Conservation (phyloP, 2,329 filamentous ascomycete genomes). For the Ceratocystis papillata region DNA sequence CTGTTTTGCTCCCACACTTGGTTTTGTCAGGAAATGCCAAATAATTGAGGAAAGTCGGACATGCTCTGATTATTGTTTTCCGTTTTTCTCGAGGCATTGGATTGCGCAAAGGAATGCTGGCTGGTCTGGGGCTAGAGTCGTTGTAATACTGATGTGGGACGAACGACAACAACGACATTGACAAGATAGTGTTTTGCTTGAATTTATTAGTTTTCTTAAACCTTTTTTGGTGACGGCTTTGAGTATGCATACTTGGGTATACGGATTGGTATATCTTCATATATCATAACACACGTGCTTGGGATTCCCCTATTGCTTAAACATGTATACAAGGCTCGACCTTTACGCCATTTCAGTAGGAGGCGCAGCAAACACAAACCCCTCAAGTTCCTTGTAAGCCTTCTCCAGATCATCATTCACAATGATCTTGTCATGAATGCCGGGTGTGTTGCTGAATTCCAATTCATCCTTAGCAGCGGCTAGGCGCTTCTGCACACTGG, state of each 20-base stretch:
- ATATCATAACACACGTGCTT: background rate
- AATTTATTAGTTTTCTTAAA: background rate
- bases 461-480: slow-evolving; percentile 63
- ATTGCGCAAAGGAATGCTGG: background rate
- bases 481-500: slow-evolving; percentile 57
- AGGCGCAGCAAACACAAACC: slow-evolving; percentile 36
- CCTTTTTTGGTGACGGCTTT: background rate
- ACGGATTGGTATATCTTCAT: slow-evolving; percentile 11
- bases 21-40: background rate
- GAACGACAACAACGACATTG: background rate
- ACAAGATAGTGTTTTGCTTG: slow-evolving; percentile 7
- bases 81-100: background rate
- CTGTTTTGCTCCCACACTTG: too few species aligned
- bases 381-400: slow-evolving; percentile 44
- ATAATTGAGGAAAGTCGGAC: background rate
- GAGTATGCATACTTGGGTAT: background rate
- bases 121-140: background rate
- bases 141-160: background rate
- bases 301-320: background rate
- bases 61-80: background rate
- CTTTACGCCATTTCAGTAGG: slow-evolving; percentile 11
- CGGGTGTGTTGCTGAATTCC: slow-evolving; percentile 56
- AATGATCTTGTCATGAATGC: slow-evolving; percentile 37
- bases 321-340: background rate
- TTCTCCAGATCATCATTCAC: slow-evolving; percentile 38